Evolutionary conservation across 2,329 filamentous ascomycete species (phyloP).

Genomic region (Penicillium sp.): DNA sequence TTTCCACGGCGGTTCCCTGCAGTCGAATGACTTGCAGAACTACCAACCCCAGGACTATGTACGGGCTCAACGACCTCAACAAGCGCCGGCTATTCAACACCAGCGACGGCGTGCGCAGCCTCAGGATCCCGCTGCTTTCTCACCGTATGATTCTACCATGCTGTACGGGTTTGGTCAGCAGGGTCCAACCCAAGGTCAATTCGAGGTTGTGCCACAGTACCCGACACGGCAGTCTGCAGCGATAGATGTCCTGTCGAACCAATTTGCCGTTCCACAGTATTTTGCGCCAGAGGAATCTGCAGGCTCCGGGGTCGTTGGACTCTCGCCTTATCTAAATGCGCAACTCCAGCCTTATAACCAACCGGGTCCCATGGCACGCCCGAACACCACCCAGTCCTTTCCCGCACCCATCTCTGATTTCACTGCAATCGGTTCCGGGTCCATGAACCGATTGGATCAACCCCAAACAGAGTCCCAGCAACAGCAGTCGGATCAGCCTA

Average conservation of each 20-base stretch:
- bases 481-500: slow-evolving; percentile 30
- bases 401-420: slow-evolving; percentile 54
- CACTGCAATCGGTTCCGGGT: slow-evolving; percentile 33
- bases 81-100: slow-evolving; percentile 31
- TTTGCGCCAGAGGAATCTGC: slow-evolving; percentile 66
- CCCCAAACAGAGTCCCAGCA: slow-evolving; percentile 18
- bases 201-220: slow-evolving; percentile 75
- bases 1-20: slow-evolving; percentile 47
- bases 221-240: slow-evolving; percentile 72
- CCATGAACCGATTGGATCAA: slow-evolving; percentile 38
- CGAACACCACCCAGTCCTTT: slow-evolving; percentile 54
- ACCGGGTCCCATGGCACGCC: slow-evolving; percentile 57
- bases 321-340: slow-evolving; percentile 64
- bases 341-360: slow-evolving; percentile 62
- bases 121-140: background rate
- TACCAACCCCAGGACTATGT: slow-evolving; percentile 65
- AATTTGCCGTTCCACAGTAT: slow-evolving; percentile 72
- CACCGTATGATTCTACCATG: slow-evolving; percentile 60
- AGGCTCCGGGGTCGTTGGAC: slow-evolving; percentile 59
- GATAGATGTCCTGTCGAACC: slow-evolving; percentile 71
- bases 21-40: slow-evolving; percentile 54
- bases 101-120: slow-evolving; percentile 53
- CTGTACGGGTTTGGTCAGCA: slow-evolving; percentile 76
- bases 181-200: slow-evolving; percentile 60
- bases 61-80: slow-evolving; percentile 42